phyloP scores from a whole-genome alignment of 768 basidiomycete genomes.

The Hygrophoropsis aurantiaca region DNA sequence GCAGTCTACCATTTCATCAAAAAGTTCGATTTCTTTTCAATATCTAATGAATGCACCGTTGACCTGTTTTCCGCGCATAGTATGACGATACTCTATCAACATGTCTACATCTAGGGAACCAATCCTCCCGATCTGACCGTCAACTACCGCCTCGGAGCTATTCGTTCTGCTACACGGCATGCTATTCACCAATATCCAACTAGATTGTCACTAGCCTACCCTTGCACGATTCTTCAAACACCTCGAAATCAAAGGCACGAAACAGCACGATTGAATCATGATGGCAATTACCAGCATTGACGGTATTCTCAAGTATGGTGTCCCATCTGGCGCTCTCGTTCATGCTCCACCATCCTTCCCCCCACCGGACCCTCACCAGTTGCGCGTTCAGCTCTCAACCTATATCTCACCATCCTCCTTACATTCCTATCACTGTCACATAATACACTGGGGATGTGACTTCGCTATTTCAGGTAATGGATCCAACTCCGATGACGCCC shows the following conservation, averaged over 20 bases:
- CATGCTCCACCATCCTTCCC: conserved; percentile 62
- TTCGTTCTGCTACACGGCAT: conserved; percentile 95
- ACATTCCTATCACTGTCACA: conserved; percentile 85
- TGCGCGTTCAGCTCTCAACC: conserved; percentile 63
- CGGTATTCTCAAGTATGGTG: conserved; percentile 86
- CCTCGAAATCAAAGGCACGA: conserved; percentile 75
- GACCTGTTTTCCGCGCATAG: conserved; percentile 37
- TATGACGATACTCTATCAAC: conserved; percentile 89
- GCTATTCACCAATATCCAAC: conserved; percentile 93
- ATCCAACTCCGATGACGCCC: too few species aligned
- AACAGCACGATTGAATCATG: conserved; percentile 93
- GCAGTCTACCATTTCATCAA: conserved; percentile 94
- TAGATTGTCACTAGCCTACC: conserved; percentile 85
- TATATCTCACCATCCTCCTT: conserved; percentile 82
- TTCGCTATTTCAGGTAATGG: too few species aligned
- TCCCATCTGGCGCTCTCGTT: conserved; percentile 76
- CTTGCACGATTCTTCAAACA: conserved; percentile 87
- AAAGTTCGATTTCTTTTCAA: conserved; percentile 55
- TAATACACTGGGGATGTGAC: conserved; percentile 66
- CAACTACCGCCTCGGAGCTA: conserved; percentile 65
- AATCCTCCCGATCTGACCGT: conserved; percentile 85
- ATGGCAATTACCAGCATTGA: conserved; percentile 88
- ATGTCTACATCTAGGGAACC: conserved; percentile 87
- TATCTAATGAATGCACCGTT: background rate
- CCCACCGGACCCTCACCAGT: conserved; percentile 59